Conservation (phyloP, 2,329 filamentous ascomycete genomes). For the Ophiostoma novo-ulmi region DNA sequence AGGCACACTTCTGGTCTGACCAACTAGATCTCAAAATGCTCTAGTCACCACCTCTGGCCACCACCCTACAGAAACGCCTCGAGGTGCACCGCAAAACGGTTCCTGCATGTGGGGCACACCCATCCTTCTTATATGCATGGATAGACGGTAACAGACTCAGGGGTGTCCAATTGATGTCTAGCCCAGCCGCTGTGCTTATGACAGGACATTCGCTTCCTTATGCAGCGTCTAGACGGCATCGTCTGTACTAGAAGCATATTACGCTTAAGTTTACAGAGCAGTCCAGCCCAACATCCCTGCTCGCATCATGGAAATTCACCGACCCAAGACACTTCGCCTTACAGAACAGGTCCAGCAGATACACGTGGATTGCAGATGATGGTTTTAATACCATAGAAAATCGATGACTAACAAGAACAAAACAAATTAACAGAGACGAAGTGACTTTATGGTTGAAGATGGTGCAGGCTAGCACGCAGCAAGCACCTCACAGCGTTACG, state of each 20-base stretch:
- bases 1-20: not conserved
- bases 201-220: no score
- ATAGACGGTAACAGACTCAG: not conserved
- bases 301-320: conserved; percentile 4
- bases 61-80: not conserved
- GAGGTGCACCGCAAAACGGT: not conserved
- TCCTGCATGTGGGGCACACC: conserved; percentile 3
- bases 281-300: not conserved
- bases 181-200: no score
- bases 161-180: no score
- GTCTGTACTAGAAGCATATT: not conserved
- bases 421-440: not conserved
- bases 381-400: no score
- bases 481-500: not conserved
- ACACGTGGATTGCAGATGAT: not conserved
- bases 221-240: not conserved
- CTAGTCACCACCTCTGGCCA: not conserved
- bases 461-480: not conserved
- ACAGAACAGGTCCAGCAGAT: not conserved
- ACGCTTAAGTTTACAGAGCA: not conserved
- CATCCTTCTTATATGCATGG: not conserved
- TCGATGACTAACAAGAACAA: not conserved
- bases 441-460: not conserved
- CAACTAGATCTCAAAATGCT: not conserved
- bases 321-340: not conserved